Conservation (phyloP, 441 rosid species). For the Syzygium syzygioides region DNA sequence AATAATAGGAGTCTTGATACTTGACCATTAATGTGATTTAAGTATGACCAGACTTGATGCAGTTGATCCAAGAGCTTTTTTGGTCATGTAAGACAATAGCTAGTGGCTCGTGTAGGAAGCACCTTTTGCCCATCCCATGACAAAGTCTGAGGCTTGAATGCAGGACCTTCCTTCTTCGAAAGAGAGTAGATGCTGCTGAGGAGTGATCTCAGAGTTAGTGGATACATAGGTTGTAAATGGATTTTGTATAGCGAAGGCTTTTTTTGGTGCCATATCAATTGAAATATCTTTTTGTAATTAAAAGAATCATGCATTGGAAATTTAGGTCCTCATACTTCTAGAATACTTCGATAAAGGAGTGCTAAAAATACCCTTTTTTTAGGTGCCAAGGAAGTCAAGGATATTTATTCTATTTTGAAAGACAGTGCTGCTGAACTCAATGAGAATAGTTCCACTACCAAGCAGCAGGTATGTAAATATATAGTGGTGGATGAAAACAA, state of each 20-base stretch:
- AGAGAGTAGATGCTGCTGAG: neutral
- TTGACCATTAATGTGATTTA: neutral
- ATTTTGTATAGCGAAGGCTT: neutral
- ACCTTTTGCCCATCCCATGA: neutral
- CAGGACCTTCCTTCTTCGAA: neutral
- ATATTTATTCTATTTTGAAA: slow-evolving; percentile 56
- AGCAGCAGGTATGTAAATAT: slow-evolving; percentile 54
- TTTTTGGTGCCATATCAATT: neutral
- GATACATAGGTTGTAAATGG: neutral
- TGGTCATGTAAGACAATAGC: neutral
- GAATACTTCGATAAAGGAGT: neutral
- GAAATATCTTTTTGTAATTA: neutral
- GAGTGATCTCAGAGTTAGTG: neutral
- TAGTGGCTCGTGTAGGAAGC: neutral
- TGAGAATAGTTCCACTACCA: slow-evolving; percentile 45
- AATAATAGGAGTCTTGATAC: neutral
- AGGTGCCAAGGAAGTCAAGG: slow-evolving; percentile 89
- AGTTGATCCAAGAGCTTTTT: neutral
- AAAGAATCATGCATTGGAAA: neutral
- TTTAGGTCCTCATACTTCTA: neutral
- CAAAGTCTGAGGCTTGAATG: neutral
- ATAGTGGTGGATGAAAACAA: neutral
- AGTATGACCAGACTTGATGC: neutral
- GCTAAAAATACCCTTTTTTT: slow-evolving; percentile 4
- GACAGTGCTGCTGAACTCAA: slow-evolving; percentile 60